phyloP scores from a whole-genome alignment of 805 yeast species.

The Diddensiella caesifluorescens region DNA sequence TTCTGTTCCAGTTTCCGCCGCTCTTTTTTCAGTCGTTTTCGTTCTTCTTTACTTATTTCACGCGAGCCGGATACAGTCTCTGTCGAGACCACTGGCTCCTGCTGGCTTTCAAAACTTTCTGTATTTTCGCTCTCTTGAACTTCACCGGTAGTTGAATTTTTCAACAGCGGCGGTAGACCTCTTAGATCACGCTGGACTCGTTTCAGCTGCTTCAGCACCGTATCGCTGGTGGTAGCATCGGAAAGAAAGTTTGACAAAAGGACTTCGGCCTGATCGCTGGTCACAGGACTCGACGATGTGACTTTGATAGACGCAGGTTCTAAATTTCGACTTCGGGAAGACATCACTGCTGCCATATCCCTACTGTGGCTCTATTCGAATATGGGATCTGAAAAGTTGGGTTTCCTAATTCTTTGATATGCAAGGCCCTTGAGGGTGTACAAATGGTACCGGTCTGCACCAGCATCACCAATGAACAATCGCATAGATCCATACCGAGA shows the following conservation, averaged over 20 bases:
- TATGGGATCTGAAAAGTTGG: not conserved
- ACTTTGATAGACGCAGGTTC: slow-evolving; percentile 17
- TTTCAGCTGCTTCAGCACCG: slow-evolving; percentile 55
- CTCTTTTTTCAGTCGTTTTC: slow-evolving; percentile 7
- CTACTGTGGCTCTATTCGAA: not conserved
- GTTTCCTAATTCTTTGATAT: too few species aligned
- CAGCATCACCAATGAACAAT: too few species aligned
- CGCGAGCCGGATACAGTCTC: too few species aligned
- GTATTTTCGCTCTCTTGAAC: not conserved
- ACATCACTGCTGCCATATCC: not conserved
- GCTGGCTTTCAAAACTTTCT: not conserved
- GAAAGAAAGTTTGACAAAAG: slow-evolving; percentile 41
- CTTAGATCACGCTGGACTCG: slow-evolving; percentile 73
- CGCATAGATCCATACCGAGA: too few species aligned
- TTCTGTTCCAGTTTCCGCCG: slow-evolving; percentile 4
- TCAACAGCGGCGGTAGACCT: slow-evolving; percentile 62
- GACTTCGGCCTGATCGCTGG: slow-evolving; percentile 42
- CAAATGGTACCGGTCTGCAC: too few species aligned
- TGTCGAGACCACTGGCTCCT: too few species aligned
- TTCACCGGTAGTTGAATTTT: slow-evolving; percentile 5
- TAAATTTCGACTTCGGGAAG: not conserved
- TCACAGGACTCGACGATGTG: slow-evolving; percentile 23
- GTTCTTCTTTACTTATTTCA: slow-evolving; percentile 10
- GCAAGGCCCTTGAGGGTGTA: too few species aligned
- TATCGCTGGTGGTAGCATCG: slow-evolving; percentile 21